Base-by-base conservation (phyloP, 345 rosid genomes). In the Hibiscus syriacus region DNA sequence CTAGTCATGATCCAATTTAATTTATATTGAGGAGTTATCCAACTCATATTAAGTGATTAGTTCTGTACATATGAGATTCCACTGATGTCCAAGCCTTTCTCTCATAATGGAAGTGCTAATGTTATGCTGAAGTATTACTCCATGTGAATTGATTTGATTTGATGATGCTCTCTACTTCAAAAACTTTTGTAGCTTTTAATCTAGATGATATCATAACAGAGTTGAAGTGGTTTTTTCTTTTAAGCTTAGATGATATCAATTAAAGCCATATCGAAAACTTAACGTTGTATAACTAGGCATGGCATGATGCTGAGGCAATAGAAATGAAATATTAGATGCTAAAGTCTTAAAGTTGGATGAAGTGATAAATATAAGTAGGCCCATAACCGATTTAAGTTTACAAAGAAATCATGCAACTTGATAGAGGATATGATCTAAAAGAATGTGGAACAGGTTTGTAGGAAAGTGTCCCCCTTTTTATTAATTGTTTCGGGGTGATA, bases 281-380 rank as follows among this genome's bases (percentile, higher is more conserved):
- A 48, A 65, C 3, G 26, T 17, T 29, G 27, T 48, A n/a, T 43
- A 27, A 29, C 32, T 48, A 14, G 19, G 27, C 46, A 17, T 48
- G 48, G 39, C 20, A 60, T 13, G 39, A 46, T 43, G 17, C 0
- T 23, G 10, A 64, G 68, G 39, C 55, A 27, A 46, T 55, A 27
- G 55, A n/a, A 64, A 23, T 46, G 41, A 29, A 64, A 26, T 22
- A 64, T 64, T 45, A 64, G 22, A 64, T 41, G 14, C 53, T 26
- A 16, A 64, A 64, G 23, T 22, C 25, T 22, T 27, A 20, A 39
- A 39, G 19, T 61, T 39, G 66, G 30, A 61, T 43, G 38, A 9
- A 58, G 64, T 32, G 0, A 2, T 3, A 50, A 3, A 38, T 22
- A 36, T 36, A 61, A 10, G 17, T 22, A 20, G 66, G 66, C 29